Evolutionary conservation across 371 early-diverging fungal genomes (phyloP).

Genomic region (Amoeboaphelidium occidentale): DNA sequence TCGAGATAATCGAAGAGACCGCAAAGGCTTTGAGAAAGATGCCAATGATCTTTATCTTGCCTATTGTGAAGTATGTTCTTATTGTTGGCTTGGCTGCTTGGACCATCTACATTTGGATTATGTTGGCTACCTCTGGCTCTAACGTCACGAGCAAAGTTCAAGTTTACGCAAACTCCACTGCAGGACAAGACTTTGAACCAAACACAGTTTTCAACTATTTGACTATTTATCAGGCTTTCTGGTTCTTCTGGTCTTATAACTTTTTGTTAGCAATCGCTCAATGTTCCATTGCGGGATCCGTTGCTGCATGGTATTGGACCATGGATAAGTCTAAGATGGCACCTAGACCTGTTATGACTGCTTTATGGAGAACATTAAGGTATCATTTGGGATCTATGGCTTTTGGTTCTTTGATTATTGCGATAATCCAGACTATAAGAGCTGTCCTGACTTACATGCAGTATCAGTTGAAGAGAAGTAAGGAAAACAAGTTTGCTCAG

Average conservation of each 20-base stretch:
- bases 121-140: slow-evolving; percentile 1
- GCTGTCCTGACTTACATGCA: slow-evolving; percentile 9
- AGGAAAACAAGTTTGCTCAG: slow-evolving; percentile 7
- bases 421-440: slow-evolving; percentile 18
- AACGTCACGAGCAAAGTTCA: slow-evolving; percentile 1
- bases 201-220: not conserved
- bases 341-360: not conserved
- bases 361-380: slow-evolving; percentile 2
- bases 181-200: not conserved
- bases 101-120: slow-evolving; percentile 1
- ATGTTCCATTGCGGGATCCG: slow-evolving; percentile 1
- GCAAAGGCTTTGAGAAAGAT: slow-evolving; percentile 3
- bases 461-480: slow-evolving; percentile 4
- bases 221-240: slow-evolving; percentile 2
- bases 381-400: slow-evolving; percentile 28
- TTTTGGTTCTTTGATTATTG: slow-evolving; percentile 20
- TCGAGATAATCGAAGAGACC: slow-evolving; percentile 15
- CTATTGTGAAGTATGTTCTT: slow-evolving; percentile 1
- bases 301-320: slow-evolving; percentile 4
- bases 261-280: slow-evolving; percentile 2
- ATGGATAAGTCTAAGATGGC: slow-evolving; percentile 2
- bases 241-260: slow-evolving; percentile 5
- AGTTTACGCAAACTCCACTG: too few relatives aligned
- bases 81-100: slow-evolving; percentile 1
- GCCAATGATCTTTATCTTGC: slow-evolving; percentile 6